phyloP scores from a whole-genome alignment of 352 stramenopile species.

The Chrysophaeum taylorii region DNA sequence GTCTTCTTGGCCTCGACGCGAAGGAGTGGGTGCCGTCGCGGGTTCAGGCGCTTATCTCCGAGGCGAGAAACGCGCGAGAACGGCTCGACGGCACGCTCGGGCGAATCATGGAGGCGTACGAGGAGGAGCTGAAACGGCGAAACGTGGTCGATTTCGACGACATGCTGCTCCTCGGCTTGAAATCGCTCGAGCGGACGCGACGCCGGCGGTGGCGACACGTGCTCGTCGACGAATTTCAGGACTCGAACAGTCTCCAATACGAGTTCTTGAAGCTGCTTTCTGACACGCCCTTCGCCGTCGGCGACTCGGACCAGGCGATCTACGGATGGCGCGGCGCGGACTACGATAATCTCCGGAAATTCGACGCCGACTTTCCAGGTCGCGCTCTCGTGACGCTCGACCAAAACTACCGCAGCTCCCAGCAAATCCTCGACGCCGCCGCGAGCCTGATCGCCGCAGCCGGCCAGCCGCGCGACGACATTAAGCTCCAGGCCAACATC shows the following conservation, averaged over 20 bases:
- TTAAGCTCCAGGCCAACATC: neutral
- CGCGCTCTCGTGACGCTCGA: conserved; percentile 11
- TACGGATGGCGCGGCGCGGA: conserved; percentile 56
- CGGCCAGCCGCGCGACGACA: neutral
- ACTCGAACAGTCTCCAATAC: conserved; percentile 52
- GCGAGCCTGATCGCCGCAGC: neutral
- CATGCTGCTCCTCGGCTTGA: conserved; percentile 52
- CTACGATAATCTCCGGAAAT: conserved; percentile 46
- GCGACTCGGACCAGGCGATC: conserved; percentile 59
- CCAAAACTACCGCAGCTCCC: conserved; percentile 33
- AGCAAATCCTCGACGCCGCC: conserved; percentile 17
- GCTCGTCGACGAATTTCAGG: conserved; percentile 61
- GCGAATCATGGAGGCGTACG: conserved; percentile 15
- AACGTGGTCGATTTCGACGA: conserved; percentile 65
- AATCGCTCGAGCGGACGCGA: too few relatives aligned
- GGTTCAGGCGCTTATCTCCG: neutral
- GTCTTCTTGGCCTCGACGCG: too few relatives aligned
- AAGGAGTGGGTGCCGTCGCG: too few relatives aligned
- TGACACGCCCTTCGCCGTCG: conserved; percentile 49
- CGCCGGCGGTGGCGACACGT: conserved; percentile 48
- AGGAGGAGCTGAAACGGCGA: conserved; percentile 36
- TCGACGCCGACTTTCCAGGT: conserved; percentile 40
- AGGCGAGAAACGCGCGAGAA: neutral
- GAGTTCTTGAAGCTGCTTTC: conserved; percentile 50
- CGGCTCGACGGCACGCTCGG: neutral